Percentiles rank a stretch among this genome's conserved stretches.
Evolutionary conservation across 495 filamentous ascomycete species (phyloP).

Genomic region (Xylaria scruposa): DNA sequence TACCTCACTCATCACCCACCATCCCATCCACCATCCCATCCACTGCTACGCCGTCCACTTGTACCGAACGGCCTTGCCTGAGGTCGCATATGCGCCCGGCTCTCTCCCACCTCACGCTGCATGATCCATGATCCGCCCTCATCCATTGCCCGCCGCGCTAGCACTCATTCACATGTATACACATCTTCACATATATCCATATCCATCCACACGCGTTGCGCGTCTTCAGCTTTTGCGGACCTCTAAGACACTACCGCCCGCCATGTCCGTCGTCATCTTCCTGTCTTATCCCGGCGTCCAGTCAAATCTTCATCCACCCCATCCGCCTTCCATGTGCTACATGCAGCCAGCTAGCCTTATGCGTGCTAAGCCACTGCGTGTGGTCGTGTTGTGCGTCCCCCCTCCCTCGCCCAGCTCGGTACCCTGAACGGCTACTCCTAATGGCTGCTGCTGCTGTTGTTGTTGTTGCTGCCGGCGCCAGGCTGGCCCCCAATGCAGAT

Average conservation of each 20-base stretch:
- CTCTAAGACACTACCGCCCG: not conserved
- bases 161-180: conserved; percentile 21
- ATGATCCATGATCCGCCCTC: conserved; percentile 27
- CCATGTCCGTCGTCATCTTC: not conserved
- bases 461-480: not conserved
- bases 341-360: conserved; percentile 24
- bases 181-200: conserved; percentile 13
- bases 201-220: conserved; percentile 18
- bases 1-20: not conserved
- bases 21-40: not conserved
- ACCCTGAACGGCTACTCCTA: not conserved
- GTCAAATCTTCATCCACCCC: not conserved
- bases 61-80: conserved; percentile 23
- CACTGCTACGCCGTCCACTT: conserved; percentile 8
- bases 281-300: conserved; percentile 8
- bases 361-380: conserved; percentile 6
- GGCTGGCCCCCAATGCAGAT: conserved; percentile 24
- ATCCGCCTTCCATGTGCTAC: conserved; percentile 21
- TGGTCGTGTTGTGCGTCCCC: conserved; percentile 15
- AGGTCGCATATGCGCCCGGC: conserved; percentile 27
- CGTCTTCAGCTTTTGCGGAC: conserved; percentile 20
- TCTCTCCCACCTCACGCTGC: conserved; percentile 20
- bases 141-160: conserved; percentile 18
- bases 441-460: not conserved
- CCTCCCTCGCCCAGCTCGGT: conserved; percentile 9